Base-by-base conservation (phyloP, 2,329 filamentous ascomycete genomes). In the Fusarium sp. region DNA sequence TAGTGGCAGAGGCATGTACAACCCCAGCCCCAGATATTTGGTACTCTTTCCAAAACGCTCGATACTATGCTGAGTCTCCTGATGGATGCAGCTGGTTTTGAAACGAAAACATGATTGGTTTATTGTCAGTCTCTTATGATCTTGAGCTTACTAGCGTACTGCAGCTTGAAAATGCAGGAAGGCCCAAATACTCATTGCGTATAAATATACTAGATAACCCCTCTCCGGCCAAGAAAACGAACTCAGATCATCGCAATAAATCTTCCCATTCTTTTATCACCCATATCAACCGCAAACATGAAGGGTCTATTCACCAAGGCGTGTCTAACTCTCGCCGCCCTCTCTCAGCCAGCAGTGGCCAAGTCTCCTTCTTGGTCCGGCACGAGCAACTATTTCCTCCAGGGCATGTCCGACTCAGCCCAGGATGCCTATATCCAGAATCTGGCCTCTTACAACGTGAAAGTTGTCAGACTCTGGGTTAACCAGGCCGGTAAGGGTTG, bases 261-360 rank as follows among this genome's bases (percentile, higher is more conserved):
- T 41, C 3, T 18, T 16, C 33, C 15, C 13, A 3, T 28, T 18
- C 8, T 15, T n/a, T 3, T 20, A 21, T n/a, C 11, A 13, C 3
- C n/a, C n/a, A n/a, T 7, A 13, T 2, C 4, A 15, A 0, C 4
- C 6, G 1, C 2, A 4, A 41, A 4, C 6, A 52, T 41, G 48
- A 41, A 23, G 2, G 0, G 23, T 2, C 6, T 23, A 2, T 29
- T 6, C 11, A 23, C 15, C 1, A n/a, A 6, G 0, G 11, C 16
- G 4, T 29, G 8, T 21, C 35, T 42, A 6, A 3, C 3, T 1
- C 15, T 52, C 8, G 1, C 8, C 1, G n/a, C 18, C 15, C 4
- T 29, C 8, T 4, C 33, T 11, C 23, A 15, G 7, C 8, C 38
- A n/a, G 4, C 24, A 16, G 48, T 9, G 3, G 24, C 48, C 11